These are phyloP conservation scores for Carex scoparia DNA, from an alignment of 176 grass and related monocot genomes.

Conservation along the genomic window DNA sequence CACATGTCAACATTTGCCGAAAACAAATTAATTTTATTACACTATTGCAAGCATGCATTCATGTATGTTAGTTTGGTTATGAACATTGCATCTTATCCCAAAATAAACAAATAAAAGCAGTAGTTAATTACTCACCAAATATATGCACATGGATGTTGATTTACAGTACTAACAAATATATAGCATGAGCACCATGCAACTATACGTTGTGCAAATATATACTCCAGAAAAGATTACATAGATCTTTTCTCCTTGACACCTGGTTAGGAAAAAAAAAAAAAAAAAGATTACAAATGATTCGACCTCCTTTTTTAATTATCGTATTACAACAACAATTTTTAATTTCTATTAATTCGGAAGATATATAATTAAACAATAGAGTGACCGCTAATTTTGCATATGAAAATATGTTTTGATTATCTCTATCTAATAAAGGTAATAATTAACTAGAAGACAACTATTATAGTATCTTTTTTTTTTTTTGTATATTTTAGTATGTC, in stretches of 20 bases:
- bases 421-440: too few relatives aligned
- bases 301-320: too few relatives aligned
- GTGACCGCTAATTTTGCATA: too few relatives aligned
- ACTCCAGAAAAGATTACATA: not conserved
- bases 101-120: not conserved
- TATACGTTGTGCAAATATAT: not conserved
- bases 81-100: slow-evolving; percentile 2
- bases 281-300: too few relatives aligned
- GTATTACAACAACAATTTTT: too few relatives aligned
- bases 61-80: not conserved
- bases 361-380: too few relatives aligned
- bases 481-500: too few relatives aligned
- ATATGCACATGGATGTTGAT: not conserved
- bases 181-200: not conserved
- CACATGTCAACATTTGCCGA: not conserved
- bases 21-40: not conserved
- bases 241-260: not conserved
- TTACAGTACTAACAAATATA: slow-evolving; percentile 1
- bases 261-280: not conserved
- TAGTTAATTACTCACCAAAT: not conserved
- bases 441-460: too few relatives aligned
- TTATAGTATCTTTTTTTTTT: too few relatives aligned
- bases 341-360: too few relatives aligned
- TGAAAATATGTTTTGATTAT: too few relatives aligned
- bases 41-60: not conserved